phyloP scores from a whole-genome alignment of 768 basidiomycete genomes.

The Asterophora parasitica region DNA sequence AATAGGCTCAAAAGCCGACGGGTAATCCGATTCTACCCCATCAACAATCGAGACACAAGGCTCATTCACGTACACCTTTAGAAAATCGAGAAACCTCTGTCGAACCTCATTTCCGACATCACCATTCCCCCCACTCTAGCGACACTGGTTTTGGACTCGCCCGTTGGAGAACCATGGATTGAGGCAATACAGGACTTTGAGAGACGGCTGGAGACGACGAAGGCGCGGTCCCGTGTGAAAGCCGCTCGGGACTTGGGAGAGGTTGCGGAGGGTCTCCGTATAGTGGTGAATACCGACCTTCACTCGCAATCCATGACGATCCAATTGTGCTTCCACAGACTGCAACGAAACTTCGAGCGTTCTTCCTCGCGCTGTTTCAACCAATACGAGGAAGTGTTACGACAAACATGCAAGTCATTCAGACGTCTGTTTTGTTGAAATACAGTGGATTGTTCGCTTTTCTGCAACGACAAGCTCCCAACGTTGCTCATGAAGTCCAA shows the following conservation, averaged over 20 bases:
- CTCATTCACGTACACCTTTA: constrained; percentile 24
- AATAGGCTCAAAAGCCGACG: constrained; percentile 76
- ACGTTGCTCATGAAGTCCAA: constrained; percentile 83
- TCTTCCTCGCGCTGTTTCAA: constrained; percentile 79
- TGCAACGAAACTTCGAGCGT: constrained; percentile 80
- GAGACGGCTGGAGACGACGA: constrained; percentile 59
- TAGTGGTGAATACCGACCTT: constrained; percentile 40
- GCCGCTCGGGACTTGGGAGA: constrained; percentile 81
- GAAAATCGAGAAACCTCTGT: constrained; percentile 87
- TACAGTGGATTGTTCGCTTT: constrained; percentile 81
- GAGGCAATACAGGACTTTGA: constrained; percentile 79
- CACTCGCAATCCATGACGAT: background rate
- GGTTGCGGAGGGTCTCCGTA: constrained; percentile 80
- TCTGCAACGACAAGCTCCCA: constrained; percentile 74
- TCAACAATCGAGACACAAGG: background rate
- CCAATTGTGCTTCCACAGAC: constrained; percentile 47
- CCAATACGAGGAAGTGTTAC: constrained; percentile 81
- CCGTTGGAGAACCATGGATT: constrained; percentile 88
- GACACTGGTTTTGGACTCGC: constrained; percentile 74
- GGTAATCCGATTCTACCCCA: constrained; percentile 41
- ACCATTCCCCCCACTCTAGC: constrained; percentile 79
- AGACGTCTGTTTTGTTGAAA: constrained; percentile 81
- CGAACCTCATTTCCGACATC: constrained; percentile 74
- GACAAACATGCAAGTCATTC: constrained; percentile 90
- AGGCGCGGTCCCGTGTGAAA: constrained; percentile 75